Percentiles rank a stretch among this genome's conserved stretches.
Conservation (phyloP, 768 basidiomycete species). For the Boletus reticuloceps region DNA sequence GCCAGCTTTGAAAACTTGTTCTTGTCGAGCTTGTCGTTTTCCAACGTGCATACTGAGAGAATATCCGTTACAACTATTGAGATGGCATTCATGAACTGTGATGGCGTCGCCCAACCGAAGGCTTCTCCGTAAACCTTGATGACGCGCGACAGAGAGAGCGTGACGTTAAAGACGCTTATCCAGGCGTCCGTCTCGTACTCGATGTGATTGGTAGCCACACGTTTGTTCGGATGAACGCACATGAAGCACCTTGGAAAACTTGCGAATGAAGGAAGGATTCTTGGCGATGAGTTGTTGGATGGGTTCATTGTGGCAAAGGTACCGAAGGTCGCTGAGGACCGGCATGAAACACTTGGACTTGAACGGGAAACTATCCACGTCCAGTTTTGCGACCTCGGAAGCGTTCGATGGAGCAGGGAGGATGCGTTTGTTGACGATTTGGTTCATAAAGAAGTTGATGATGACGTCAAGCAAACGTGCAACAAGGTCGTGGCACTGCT, state of each 20-base stretch:
- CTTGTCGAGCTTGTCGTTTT: conserved; percentile 64
- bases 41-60: conserved; percentile 64
- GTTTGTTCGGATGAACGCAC: conserved; percentile 88
- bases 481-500: too few species aligned
- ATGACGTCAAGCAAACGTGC: too few species aligned
- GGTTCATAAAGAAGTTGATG: too few species aligned
- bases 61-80: conserved; percentile 68
- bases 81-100: conserved; percentile 66
- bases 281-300: too few species aligned
- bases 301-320: too few species aligned
- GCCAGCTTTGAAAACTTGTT: conserved; percentile 58
- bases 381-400: too few species aligned
- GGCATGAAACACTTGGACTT: too few species aligned
- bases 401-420: too few species aligned
- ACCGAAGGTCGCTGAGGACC: too few species aligned
- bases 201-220: conserved; percentile 79
- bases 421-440: too few species aligned
- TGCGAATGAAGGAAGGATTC: conserved; percentile 65
- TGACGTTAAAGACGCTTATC: conserved; percentile 96
- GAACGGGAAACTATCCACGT: too few species aligned
- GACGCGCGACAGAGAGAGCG: conserved; percentile 82
- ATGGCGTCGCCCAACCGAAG: conserved; percentile 54
- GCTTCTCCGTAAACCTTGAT: conserved; percentile 90
- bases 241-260: conserved; percentile 82
- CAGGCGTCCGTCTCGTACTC: conserved; percentile 97